phyloP scores from a whole-genome alignment of 176 grass and related monocot genomes.

The Aegilops tauschii region DNA sequence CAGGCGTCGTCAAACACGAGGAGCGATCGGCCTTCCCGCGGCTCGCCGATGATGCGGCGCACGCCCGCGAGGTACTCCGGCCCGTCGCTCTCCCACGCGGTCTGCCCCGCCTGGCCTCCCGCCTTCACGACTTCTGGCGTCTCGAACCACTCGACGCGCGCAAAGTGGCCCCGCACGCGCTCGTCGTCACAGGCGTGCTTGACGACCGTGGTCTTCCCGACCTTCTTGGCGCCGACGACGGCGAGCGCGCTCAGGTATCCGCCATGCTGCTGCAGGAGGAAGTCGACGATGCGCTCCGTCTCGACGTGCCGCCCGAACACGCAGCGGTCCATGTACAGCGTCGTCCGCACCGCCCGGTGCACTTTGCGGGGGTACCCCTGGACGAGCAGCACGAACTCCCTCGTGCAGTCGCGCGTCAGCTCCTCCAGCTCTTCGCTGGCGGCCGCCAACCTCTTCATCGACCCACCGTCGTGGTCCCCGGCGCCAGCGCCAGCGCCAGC shows the following conservation, averaged over 20 bases:
- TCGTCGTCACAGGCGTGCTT: conserved; percentile 38
- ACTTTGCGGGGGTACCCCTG: conserved; percentile 28
- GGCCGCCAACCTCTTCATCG: no score
- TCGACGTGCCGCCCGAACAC: conserved; percentile 38
- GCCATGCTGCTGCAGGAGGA: conserved; percentile 10
- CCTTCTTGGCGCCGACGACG: not conserved
- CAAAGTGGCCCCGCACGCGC: conserved; percentile 36
- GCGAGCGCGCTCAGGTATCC: conserved; percentile 7
- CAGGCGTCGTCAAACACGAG: conserved; percentile 42
- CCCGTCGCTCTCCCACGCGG: conserved; percentile 23
- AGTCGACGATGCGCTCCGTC: conserved; percentile 37
- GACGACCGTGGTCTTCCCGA: conserved; percentile 30
- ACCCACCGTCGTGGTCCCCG: no score
- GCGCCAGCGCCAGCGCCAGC: no score
- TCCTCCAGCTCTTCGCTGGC: not conserved
- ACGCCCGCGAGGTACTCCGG: conserved; percentile 33
- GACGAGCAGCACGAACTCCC: conserved; percentile 24
- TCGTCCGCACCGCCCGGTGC: conserved; percentile 18
- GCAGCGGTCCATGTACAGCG: conserved; percentile 43
- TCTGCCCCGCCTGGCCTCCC: not conserved
- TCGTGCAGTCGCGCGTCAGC: no score
- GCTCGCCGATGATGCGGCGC: not conserved
- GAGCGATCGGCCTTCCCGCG: not conserved
- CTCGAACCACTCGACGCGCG: conserved; percentile 23
- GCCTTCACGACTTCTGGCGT: conserved; percentile 16